Evolutionary conservation across 768 basidiomycete species (phyloP), one percentile per base, ranked within the genome.

Genomic region (Tremella yokohamensis): DNA sequence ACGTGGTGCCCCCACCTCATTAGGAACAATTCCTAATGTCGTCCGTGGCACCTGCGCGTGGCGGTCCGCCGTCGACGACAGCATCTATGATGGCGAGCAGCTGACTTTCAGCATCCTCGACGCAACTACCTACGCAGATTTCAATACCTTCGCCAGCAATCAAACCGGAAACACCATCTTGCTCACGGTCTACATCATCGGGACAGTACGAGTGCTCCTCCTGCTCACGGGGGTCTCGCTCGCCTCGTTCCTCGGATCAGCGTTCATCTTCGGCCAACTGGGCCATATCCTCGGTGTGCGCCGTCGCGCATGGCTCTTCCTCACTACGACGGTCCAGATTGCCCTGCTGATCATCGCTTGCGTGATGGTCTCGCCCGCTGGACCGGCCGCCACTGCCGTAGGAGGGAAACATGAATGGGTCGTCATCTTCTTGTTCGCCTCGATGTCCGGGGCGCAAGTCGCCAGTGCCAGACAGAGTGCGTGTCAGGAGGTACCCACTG

Each of bases 131-230:
- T 72, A 67, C 56, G 67, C 67, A 15, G 68, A 72, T 47, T 72
- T 69, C 59, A 40, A 42, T 8, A 69, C 70, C 1, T 72, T 72
- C 44, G 70, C 70, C 13, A 66, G 64, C 0, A 71, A 71, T 54
- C 69, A 71, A 55, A 71, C 69, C 22, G 69, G 69, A 44, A 72
- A 72, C 49, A 69, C 65, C 13, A 69, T 72, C 54, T 61, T 72
- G 1, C 59, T 72, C 1, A 67, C 68, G 13, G 64, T 72, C 11
- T 56, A 63, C 1, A 56, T 58, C n/a, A 56, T 72, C 12, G 60
- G 63, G 7, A 61, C 63, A 1, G 47, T 47, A 4, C 45, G 56
- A 6, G 51, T 57, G 24, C 40, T 57, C 8, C 51, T 72, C 4
- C 26, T 66, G 3, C 49, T 69, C 16, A 72, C 70, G 13, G 68